Base-by-base conservation (phyloP, 2,329 filamentous ascomycete species). In the Fusarium avenaceum region DNA sequence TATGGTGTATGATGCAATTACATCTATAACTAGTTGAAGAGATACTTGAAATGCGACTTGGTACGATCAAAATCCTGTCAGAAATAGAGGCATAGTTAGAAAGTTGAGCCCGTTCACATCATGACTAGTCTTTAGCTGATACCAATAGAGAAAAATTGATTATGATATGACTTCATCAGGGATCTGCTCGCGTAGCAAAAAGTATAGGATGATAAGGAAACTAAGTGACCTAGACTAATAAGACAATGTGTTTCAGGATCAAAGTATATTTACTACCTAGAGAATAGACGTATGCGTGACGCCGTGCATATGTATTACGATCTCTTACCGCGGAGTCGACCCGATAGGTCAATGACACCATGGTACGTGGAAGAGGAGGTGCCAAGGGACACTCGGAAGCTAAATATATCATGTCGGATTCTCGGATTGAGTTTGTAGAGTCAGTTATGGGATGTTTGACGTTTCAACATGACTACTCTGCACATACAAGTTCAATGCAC, bases 241-340 rank as follows among this genome's bases (percentile, higher is more conserved):
- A 44, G 35, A 40, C 20, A 30, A 28, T 46, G 44, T 42, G 57
- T 59, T 58, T 58, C 57, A 58, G 33, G 35, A 58, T 49, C 42
- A 57, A 49, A 59, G 43, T 58, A 28, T 40, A 57, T 57, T 33
- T 57, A 38, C 35, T 22, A 9, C 35, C 17, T 10, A 32, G 28
- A 60, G 47, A 28, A 33, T 22, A 43, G 26, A 30, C 47, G 52
- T 57, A 43, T 58, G 53, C 50, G 35, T 30, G 38, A 50, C 49
- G 40, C 57, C 33, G 26, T 24, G 20, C 53, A 35, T 17, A 26
- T 4, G 30, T 28, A 38, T 44, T 43, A 44, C 44, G 11, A 60
- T 51, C 19, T 20, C 26, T 17, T 44, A 38, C 22, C 26, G 39
- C 59, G 57, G 57, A 60, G 57, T 60, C 24, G 40, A 59, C 38